Conservation (phyloP, 1,139 yeast species). For the Blastobotrys serpentis region DNA sequence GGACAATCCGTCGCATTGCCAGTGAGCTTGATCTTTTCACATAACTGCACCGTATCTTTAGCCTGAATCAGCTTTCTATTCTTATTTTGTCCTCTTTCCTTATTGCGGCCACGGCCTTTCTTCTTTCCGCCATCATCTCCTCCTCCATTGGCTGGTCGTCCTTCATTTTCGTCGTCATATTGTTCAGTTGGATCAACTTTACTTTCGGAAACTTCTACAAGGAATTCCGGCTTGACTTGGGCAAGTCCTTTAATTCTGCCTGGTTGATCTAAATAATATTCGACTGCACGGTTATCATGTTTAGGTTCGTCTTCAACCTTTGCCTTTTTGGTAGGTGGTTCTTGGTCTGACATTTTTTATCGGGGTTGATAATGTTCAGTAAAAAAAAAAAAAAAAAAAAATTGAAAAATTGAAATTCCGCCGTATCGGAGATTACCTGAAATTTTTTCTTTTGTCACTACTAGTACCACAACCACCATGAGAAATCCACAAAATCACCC, state of each 20-base stretch:
- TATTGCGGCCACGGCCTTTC: conserved; percentile 48
- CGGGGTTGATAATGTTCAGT: not conserved
- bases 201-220: conserved; percentile 19
- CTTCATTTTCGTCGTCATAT: conserved; percentile 53
- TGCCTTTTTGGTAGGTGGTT: conserved; percentile 18
- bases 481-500: conserved; percentile 49
- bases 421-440: not conserved
- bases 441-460: not conserved
- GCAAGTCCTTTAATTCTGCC: conserved; percentile 28
- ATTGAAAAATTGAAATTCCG: too few relatives aligned
- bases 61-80: conserved; percentile 74
- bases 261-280: conserved; percentile 9
- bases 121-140: conserved; percentile 45
- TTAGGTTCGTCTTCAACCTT: conserved; percentile 14
- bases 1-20: conserved; percentile 46
- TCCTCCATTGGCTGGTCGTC: conserved; percentile 43
- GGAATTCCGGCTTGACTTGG: conserved; percentile 29
- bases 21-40: conserved; percentile 53
- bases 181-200: conserved; percentile 19
- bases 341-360: conserved; percentile 8
- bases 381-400: conserved; percentile 10
- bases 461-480: conserved; percentile 9
- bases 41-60: conserved; percentile 64
- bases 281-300: conserved; percentile 5
- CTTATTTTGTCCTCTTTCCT: conserved; percentile 84